Conservation (phyloP, 495 filamentous ascomycete species). For the Melanomma pulvis-pyrius region DNA sequence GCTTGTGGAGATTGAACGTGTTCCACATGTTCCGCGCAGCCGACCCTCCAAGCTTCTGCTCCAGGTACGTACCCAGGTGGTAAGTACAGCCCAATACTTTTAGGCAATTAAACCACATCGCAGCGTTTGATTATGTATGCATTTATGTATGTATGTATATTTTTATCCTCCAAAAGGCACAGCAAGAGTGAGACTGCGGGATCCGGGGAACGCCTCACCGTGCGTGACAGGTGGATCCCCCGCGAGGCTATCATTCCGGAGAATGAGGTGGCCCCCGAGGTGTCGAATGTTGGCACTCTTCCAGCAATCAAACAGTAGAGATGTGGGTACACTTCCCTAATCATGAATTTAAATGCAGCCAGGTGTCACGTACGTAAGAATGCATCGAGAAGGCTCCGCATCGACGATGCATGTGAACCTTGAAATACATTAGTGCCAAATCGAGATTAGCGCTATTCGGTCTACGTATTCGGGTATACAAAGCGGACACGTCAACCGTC, state of each 20-base stretch:
- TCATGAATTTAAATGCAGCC: not conserved
- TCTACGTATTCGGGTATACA: not conserved
- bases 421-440: too few species aligned
- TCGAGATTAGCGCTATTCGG: too few species aligned
- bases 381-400: not conserved
- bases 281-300: not conserved
- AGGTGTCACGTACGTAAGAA: not conserved
- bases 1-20: constrained; percentile 1
- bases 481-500: not conserved
- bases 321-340: too few species aligned
- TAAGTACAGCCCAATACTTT: too few species aligned
- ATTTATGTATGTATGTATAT: not conserved
- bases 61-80: too few species aligned
- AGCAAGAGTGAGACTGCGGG: not conserved
- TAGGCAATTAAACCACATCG: not conserved
- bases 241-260: not conserved
- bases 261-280: not conserved
- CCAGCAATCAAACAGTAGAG: not conserved
- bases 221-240: not conserved
- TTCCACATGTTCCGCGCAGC: not conserved
- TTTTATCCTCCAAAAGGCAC: not conserved
- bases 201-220: not conserved
- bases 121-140: not conserved
- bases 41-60: not conserved
- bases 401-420: not conserved